A percentile compares a stretch with the other conserved stretches of the same genome.
Evolutionary conservation across 2,329 filamentous ascomycete species (phyloP).

Genomic region (Microascus cirrosus): DNA sequence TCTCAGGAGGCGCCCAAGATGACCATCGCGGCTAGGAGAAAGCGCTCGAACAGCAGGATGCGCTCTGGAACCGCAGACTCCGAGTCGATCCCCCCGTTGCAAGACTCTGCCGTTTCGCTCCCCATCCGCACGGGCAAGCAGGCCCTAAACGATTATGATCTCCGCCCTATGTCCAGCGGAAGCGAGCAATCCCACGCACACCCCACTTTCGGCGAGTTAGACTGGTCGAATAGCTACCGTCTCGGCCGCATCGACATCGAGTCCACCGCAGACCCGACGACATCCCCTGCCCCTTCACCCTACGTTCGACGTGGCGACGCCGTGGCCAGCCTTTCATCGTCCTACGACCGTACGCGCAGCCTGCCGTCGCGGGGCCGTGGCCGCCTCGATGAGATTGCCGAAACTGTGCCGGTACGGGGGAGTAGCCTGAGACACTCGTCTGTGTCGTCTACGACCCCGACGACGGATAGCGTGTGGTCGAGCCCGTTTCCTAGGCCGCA

Average conservation of each 20-base stretch:
- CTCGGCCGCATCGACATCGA: slow-evolving; percentile 5
- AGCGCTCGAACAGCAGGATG: neutral
- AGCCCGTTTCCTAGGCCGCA: slow-evolving; percentile 24
- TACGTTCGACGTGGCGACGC: slow-evolving; percentile 6
- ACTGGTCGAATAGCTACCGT: neutral
- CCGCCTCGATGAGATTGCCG: slow-evolving; percentile 17
- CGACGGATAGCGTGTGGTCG: slow-evolving; percentile 26
- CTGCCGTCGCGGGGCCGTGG: slow-evolving; percentile 11
- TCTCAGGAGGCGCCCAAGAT: neutral
- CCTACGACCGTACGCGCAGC: slow-evolving; percentile 11
- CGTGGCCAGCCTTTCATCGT: slow-evolving; percentile 7
- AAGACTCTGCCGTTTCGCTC: neutral
- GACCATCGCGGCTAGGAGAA: neutral
- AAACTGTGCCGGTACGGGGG: slow-evolving; percentile 16
- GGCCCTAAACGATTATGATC: neutral
- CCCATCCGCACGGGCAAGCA: neutral
- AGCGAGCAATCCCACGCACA: neutral
- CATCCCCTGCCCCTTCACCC: slow-evolving; percentile 9
- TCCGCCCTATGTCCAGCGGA: neutral
- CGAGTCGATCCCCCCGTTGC: neutral
- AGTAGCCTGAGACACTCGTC: slow-evolving; percentile 28
- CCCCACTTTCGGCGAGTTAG: neutral
- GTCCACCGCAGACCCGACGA: neutral
- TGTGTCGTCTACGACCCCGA: slow-evolving; percentile 28
- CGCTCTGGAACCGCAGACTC: neutral